Evolutionary conservation across 495 filamentous ascomycete species (phyloP).

Genomic region (Tuber magnatum): DNA sequence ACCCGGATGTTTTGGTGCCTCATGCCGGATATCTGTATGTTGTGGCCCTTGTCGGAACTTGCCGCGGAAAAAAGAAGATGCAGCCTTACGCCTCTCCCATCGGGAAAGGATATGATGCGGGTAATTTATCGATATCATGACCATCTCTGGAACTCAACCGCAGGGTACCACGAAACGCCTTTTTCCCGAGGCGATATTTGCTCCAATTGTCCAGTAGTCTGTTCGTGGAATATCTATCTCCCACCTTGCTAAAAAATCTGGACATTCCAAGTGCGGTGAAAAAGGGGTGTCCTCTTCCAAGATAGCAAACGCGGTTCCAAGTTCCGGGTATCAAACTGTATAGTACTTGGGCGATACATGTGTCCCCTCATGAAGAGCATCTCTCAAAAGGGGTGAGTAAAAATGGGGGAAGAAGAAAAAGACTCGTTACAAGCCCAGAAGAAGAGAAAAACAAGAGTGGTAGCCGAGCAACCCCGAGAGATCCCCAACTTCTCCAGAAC

Average conservation of each 20-base stretch:
- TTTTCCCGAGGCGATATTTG: background rate
- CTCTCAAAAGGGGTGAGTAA: background rate
- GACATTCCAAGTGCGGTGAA: background rate
- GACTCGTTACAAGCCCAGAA: background rate
- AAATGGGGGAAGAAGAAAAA: background rate
- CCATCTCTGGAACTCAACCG: background rate
- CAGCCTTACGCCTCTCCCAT: background rate
- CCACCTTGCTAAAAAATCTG: background rate
- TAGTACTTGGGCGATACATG: background rate
- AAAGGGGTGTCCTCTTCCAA: background rate
- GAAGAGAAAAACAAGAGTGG: background rate
- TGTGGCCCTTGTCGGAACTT: background rate
- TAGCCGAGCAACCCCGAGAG: background rate
- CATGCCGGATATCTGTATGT: background rate
- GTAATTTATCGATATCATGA: background rate
- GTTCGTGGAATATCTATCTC: background rate
- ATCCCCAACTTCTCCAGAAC: background rate
- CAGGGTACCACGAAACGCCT: background rate
- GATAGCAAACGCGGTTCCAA: background rate
- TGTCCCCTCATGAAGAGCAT: background rate
- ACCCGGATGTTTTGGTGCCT: no score
- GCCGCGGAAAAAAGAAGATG: background rate
- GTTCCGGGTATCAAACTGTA: background rate
- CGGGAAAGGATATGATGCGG: background rate
- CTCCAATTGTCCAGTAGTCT: background rate